Evolutionary conservation across 1,284 basidiomycete genomes (phyloP).

Genomic region (Cryptococcus floricola): DNA sequence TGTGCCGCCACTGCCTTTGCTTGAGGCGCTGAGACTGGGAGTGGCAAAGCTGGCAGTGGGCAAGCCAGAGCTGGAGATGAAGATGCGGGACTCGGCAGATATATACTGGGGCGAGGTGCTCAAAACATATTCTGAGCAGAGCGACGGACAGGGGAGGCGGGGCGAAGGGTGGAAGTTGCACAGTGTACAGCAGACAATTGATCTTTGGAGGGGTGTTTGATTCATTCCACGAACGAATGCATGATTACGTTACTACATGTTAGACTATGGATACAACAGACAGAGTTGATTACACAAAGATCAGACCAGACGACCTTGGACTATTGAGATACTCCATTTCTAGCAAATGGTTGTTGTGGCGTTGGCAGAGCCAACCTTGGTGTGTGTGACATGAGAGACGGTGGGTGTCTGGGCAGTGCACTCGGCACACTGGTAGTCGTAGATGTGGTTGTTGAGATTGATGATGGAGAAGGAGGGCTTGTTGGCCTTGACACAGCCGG

Average conservation of each 20-base stretch:
- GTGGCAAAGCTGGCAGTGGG: constrained; percentile 4
- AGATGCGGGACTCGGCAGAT: constrained; percentile 22
- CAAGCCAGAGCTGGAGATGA: constrained; percentile 7
- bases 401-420: constrained; percentile 10
- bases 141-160: not conserved
- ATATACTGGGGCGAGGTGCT: constrained; percentile 12
- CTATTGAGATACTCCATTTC: not conserved
- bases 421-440: constrained; percentile 19
- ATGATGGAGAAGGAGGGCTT: constrained; percentile 17
- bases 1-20: constrained; percentile 24
- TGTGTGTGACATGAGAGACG: constrained; percentile 2
- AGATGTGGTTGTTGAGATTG: constrained; percentile 19
- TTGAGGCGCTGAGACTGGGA: constrained; percentile 22
- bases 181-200: constrained; percentile 22
- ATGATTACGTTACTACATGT: not conserved
- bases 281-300: not conserved
- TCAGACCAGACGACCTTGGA: not conserved
- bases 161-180: constrained; percentile 25
- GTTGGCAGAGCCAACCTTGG: not conserved
- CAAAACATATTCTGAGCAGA: constrained; percentile 14
- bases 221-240: not conserved
- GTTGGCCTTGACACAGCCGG: constrained; percentile 15
- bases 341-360: constrained; percentile 5
- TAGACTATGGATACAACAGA: not conserved
- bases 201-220: constrained; percentile 14